A percentile compares a stretch with the other conserved stretches of the same genome.
phyloP scores from a whole-genome alignment of 106 monocot species.

The Narthecium ossifragum region DNA sequence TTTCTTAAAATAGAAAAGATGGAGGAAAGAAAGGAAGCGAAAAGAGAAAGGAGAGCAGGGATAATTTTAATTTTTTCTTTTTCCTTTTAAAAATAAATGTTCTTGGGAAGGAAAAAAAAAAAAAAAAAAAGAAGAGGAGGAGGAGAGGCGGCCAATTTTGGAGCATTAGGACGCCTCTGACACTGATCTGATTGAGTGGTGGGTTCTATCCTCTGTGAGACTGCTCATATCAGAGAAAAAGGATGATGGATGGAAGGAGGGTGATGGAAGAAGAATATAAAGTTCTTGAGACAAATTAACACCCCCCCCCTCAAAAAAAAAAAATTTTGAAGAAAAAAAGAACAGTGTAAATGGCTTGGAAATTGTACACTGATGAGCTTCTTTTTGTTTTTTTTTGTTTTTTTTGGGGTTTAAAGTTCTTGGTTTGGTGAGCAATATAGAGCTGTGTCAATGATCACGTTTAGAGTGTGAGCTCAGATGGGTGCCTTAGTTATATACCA shows the following conservation, averaged over 20 bases:
- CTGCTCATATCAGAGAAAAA: not conserved
- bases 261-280: not conserved
- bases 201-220: not conserved
- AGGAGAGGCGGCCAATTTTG: conserved; percentile 19
- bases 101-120: not conserved
- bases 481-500: too few species aligned
- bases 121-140: not conserved
- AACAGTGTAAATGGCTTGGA: not conserved
- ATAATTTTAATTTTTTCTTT: not conserved
- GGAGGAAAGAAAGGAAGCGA: not conserved
- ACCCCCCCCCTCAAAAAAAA: too few species aligned
- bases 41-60: not conserved
- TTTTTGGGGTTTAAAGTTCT: not conserved
- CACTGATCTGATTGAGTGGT: not conserved
- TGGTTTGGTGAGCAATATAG: not conserved
- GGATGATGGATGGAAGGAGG: not conserved
- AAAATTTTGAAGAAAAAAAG: not conserved
- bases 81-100: not conserved
- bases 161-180: conserved; percentile 11
- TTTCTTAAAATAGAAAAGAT: not conserved
- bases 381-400: not conserved
- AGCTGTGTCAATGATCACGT: conserved; percentile 9
- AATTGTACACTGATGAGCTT: not conserved
- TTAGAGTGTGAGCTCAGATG: conserved; percentile 6
- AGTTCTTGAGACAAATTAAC: not conserved